Percentiles rank a stretch among this genome's conserved stretches.
Evolutionary conservation across 768 basidiomycete species (phyloP).

Genomic region (Chalciporus sphaerocephalus): DNA sequence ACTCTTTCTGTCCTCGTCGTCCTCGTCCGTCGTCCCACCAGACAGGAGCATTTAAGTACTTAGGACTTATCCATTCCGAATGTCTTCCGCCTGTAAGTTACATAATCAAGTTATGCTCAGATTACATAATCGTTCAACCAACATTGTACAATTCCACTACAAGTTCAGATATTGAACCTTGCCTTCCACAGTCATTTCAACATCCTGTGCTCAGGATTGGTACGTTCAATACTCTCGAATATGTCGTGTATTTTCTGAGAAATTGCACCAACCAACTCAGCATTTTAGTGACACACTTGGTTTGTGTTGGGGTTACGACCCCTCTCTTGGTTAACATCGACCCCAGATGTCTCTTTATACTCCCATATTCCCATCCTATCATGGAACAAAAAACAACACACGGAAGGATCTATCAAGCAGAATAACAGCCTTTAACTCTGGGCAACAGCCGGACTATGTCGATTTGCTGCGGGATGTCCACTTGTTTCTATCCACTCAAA

Average conservation of each 20-base stretch:
- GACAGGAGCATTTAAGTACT: background rate
- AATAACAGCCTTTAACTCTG: background rate
- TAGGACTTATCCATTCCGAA: background rate
- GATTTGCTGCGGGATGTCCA: slow-evolving; percentile 31
- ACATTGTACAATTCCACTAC: background rate
- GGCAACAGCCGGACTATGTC: slow-evolving; percentile 17
- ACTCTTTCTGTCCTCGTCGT: slow-evolving; percentile 1
- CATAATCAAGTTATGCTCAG: background rate
- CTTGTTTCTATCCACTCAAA: slow-evolving; percentile 30
- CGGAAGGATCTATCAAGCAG: slow-evolving; percentile 7
- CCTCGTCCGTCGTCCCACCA: slow-evolving; percentile 1
- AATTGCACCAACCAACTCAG: background rate
- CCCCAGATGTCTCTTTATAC: slow-evolving; percentile 33
- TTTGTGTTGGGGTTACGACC: background rate
- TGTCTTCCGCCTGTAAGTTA: background rate
- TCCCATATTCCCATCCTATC: slow-evolving; percentile 29
- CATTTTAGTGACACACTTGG: background rate
- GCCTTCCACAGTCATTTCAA: background rate
- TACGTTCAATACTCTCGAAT: background rate
- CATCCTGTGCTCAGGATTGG: slow-evolving; percentile 3
- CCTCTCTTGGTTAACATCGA: background rate
- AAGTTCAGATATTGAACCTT: background rate
- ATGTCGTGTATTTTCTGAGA: background rate
- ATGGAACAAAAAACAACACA: slow-evolving; percentile 1
- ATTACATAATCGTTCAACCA: slow-evolving; percentile 15